phyloP scores from a whole-genome alignment of 2,329 filamentous ascomycete genomes.

The Claviceps sp. region DNA sequence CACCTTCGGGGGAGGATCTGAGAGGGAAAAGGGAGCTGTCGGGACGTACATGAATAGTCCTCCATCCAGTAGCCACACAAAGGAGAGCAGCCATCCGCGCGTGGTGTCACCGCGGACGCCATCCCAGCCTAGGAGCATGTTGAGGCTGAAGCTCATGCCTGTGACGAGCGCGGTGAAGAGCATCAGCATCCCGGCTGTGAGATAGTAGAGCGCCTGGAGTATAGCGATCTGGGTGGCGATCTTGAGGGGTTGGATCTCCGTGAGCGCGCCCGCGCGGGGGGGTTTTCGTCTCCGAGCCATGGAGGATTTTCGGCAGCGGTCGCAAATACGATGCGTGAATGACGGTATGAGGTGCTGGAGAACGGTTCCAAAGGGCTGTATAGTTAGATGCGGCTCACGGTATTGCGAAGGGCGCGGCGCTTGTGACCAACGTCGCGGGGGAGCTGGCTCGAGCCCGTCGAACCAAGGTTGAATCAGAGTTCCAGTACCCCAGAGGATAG shows the following conservation, averaged over 20 bases:
- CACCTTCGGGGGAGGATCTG: too few relatives aligned
- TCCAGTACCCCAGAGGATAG: too few relatives aligned
- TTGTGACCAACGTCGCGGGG: too few relatives aligned
- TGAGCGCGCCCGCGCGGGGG: slow-evolving; percentile 44
- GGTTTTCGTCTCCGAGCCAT: slow-evolving; percentile 45
- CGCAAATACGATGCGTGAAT: neutral
- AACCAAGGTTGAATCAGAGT: too few relatives aligned
- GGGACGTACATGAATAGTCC: slow-evolving; percentile 35
- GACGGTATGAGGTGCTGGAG: neutral
- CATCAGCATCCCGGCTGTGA: slow-evolving; percentile 35
- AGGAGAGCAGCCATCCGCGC: slow-evolving; percentile 44
- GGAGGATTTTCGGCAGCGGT: neutral
- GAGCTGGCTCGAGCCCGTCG: too few relatives aligned
- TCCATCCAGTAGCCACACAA: slow-evolving; percentile 44
- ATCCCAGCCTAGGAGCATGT: slow-evolving; percentile 45
- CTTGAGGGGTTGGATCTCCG: slow-evolving; percentile 46
- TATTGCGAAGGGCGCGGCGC: too few relatives aligned
- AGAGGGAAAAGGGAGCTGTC: neutral
- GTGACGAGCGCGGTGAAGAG: slow-evolving; percentile 46
- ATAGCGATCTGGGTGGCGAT: slow-evolving; percentile 45
- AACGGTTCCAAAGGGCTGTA: too few relatives aligned
- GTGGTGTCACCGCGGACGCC: slow-evolving; percentile 48
- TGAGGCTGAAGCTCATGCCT: slow-evolving; percentile 38
- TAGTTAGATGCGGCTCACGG: too few relatives aligned
- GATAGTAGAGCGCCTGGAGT: slow-evolving; percentile 44